Evolutionary conservation across 306 rosid species (phyloP), one percentile per base, ranked within the genome.

Genomic region (Begonia fuchsioides): DNA sequence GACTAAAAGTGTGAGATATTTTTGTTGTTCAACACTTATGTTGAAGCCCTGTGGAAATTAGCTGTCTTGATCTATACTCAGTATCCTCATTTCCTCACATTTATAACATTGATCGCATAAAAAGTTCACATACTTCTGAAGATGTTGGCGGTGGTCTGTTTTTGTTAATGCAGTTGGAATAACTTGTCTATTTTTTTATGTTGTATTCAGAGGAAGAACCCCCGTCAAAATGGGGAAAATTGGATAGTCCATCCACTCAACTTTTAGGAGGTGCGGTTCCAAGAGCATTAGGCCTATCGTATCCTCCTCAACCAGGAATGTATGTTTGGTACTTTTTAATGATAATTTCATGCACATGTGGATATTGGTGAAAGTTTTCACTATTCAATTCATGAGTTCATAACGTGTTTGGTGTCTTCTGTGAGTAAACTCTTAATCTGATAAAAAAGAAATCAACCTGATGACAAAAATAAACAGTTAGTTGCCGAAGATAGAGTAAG

Each of bases 231-330:
- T 65, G 68, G 20, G 80, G 87, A 58, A 92, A 80, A 78, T 59
- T 77, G 49, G 96, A 92, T 54, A 59, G 77, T 52, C 81, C 87
- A 50, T 50, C 83, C 19, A 66, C 66, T 44, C 87, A 69, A 48
- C 63, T 64, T 69, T 72, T 71, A 46, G 86, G 83, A 49, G 76
- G 87, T 54, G 60, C 72, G 59, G 75, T 70, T 55, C 94, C 83
- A 39, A 83, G 93, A 56, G 69, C 83, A 8, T 32, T 85, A 68
- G 94, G 92, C 44, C 9, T 81, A 47, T 64, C 74, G 17, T 90
- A 92, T 67, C 85, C 92, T 74, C 79, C 90, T 38, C 95, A 69
- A 48, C 50, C 85, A 47, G 64, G 74, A 54, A 65, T 86, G 98
- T 92, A 82, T 65, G 95, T 52, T 60, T 60, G 59, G 7, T 15